Conservation (phyloP, 768 basidiomycete species). For the Amanita pallidorosea region DNA sequence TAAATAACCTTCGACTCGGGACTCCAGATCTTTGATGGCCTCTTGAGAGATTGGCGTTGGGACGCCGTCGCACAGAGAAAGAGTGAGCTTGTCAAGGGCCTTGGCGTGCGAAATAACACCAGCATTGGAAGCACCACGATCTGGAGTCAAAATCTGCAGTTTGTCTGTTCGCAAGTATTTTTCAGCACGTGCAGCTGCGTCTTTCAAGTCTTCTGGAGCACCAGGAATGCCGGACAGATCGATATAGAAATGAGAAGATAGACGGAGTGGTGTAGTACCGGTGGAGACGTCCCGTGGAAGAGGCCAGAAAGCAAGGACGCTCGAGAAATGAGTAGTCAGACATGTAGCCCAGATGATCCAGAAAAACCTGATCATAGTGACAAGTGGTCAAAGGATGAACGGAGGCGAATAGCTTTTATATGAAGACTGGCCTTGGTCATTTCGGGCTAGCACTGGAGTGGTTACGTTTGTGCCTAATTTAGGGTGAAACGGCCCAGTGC, state of each 20-base stretch:
- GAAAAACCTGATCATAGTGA: not conserved
- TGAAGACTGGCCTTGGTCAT: too few relatives aligned
- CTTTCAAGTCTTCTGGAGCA: slow-evolving; percentile 43
- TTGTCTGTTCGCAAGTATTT: slow-evolving; percentile 38
- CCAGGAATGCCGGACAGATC: slow-evolving; percentile 30
- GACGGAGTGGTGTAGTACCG: slow-evolving; percentile 25
- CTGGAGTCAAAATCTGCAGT: slow-evolving; percentile 47
- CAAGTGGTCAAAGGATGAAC: not conserved
- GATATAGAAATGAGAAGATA: slow-evolving; percentile 25
- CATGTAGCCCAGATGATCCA: not conserved
- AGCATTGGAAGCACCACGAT: slow-evolving; percentile 46
- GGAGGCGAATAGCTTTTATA: not conserved
- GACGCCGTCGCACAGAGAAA: slow-evolving; percentile 27
- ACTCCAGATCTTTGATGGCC: slow-evolving; percentile 35
- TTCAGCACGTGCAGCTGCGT: slow-evolving; percentile 40
- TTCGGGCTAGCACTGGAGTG: too few relatives aligned
- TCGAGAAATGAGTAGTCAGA: not conserved
- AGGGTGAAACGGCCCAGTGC: too few relatives aligned
- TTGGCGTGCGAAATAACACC: slow-evolving; percentile 27
- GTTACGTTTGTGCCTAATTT: too few relatives aligned
- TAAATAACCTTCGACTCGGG: slow-evolving; percentile 52
- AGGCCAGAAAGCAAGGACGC: slow-evolving; percentile 25
- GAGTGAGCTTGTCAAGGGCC: slow-evolving; percentile 29
- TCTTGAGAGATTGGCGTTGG: slow-evolving; percentile 43
- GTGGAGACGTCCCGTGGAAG: slow-evolving; percentile 30